Evolutionary conservation across 2,329 filamentous ascomycete genomes (phyloP).

Genomic region (Ceratocystis papillata): DNA sequence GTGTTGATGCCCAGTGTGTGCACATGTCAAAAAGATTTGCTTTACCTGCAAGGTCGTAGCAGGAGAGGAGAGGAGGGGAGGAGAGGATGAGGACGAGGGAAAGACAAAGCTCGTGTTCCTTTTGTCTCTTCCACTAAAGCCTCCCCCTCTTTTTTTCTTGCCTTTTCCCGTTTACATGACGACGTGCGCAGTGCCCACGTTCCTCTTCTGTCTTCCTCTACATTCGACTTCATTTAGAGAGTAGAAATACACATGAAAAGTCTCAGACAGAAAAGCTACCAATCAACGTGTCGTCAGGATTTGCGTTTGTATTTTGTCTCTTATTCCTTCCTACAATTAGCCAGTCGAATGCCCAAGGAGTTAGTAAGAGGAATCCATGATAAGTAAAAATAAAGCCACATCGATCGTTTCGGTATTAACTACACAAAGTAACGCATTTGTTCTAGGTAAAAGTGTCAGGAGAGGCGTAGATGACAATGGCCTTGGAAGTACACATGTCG

Average conservation of each 20-base stretch:
- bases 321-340: not conserved
- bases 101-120: not conserved
- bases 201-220: slow-evolving; percentile 1
- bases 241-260: no score
- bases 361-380: no score
- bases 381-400: no score
- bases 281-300: not conserved
- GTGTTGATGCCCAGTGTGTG: slow-evolving; percentile 13
- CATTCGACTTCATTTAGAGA: not conserved
- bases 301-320: not conserved
- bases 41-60: not conserved
- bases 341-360: no score
- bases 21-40: slow-evolving; percentile 12
- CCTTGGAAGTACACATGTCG: not conserved
- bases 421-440: no score
- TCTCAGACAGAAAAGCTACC: not conserved
- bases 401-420: no score
- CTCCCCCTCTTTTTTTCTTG: not conserved
- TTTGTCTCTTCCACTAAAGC: not conserved
- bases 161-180: no score
- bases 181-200: no score
- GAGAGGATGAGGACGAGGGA: not conserved
- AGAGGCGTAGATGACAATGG: not conserved
- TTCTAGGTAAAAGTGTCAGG: no score
- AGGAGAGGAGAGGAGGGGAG: not conserved